phyloP scores from a whole-genome alignment of 495 filamentous ascomycete species.

The Corynascus novoguineensis region DNA sequence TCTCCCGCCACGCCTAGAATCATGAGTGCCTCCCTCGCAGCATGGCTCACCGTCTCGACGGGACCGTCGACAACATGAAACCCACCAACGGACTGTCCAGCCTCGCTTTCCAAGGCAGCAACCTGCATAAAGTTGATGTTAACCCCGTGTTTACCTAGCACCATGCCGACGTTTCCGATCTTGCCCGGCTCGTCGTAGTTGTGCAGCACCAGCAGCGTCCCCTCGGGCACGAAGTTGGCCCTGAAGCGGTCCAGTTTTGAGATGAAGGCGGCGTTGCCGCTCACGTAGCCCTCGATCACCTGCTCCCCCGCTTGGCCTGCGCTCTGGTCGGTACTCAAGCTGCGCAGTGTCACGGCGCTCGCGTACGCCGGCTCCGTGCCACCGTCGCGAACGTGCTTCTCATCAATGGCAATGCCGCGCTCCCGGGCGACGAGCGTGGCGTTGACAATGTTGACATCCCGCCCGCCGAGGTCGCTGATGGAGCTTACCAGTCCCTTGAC shows the following conservation, averaged over 20 bases:
- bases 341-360: constrained; percentile 54
- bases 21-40: constrained; percentile 61
- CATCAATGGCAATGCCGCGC: constrained; percentile 63
- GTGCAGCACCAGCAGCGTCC: constrained; percentile 59
- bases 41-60: constrained; percentile 10
- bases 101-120: constrained; percentile 44
- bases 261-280: constrained; percentile 54
- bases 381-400: constrained; percentile 52
- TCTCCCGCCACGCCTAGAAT: constrained; percentile 60
- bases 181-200: constrained; percentile 70
- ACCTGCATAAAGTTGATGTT: constrained; percentile 72
- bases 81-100: constrained; percentile 8
- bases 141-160: constrained; percentile 56
- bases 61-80: constrained; percentile 22
- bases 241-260: constrained; percentile 59
- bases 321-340: constrained; percentile 19
- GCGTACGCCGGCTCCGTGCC: constrained; percentile 50
- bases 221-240: constrained; percentile 58
- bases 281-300: constrained; percentile 61
- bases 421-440: constrained; percentile 62
- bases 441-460: constrained; percentile 71
- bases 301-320: constrained; percentile 36
- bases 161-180: constrained; percentile 63
- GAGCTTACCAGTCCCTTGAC: constrained; percentile 60
- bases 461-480: constrained; percentile 51